Conservation (phyloP, 495 filamentous ascomycete genomes). For the Penicillium antarcticum region DNA sequence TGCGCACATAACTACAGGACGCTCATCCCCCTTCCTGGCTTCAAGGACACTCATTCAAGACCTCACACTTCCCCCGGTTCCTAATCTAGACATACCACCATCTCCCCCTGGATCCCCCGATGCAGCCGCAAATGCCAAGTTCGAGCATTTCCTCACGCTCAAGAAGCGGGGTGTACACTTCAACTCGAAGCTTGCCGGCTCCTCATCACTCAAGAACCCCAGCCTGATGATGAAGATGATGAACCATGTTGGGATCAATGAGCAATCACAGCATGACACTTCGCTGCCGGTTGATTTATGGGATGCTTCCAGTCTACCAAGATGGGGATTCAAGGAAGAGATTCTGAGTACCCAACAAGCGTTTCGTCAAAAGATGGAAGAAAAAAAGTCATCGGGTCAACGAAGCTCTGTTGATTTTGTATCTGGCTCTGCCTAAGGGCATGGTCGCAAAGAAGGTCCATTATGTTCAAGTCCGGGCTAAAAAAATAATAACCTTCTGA, state of each 20-base stretch:
- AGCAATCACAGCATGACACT: conserved; percentile 69
- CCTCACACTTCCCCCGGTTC: conserved; percentile 78
- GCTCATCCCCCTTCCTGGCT: conserved; percentile 66
- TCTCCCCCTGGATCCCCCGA: conserved; percentile 79
- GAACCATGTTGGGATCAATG: conserved; percentile 71
- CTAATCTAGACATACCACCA: conserved; percentile 76
- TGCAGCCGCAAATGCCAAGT: conserved; percentile 63
- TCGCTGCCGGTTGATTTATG: conserved; percentile 65
- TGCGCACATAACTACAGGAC: conserved; percentile 27
- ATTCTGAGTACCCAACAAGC: conserved; percentile 64
- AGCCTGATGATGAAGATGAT: conserved; percentile 75
- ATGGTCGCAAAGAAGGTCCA: too few species aligned
- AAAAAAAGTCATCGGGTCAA: conserved; percentile 48
- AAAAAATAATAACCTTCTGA: too few species aligned
- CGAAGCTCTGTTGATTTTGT: conserved; percentile 79
- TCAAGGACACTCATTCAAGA: conserved; percentile 67
- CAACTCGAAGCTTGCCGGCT: conserved; percentile 73
- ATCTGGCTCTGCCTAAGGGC: conserved; percentile 24
- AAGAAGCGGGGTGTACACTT: conserved; percentile 89
- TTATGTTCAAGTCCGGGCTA: too few species aligned
- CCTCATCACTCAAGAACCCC: conserved; percentile 75
- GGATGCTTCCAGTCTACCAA: conserved; percentile 63
- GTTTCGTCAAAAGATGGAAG: conserved; percentile 55
- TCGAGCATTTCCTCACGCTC: conserved; percentile 76
- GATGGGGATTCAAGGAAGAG: conserved; percentile 69